These are phyloP conservation scores for Solanum aculeatissimum DNA, from an alignment of 305 asterid species.

Conservation along the genomic window DNA sequence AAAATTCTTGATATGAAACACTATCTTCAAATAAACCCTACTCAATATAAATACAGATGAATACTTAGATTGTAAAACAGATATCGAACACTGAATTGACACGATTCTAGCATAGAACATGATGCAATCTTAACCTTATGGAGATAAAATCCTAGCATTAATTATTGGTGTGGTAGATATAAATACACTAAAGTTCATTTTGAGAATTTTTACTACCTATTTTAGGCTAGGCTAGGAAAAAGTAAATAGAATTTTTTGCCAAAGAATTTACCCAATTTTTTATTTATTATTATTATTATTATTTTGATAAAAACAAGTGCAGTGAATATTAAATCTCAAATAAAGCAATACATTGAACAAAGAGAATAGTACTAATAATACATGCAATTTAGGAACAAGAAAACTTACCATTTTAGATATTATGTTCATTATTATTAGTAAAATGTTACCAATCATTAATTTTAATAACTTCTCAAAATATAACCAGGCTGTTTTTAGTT, in stretches of 20 bases:
- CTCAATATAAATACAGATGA: background rate
- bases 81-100: background rate
- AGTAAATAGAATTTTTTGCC: background rate
- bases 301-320: background rate
- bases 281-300: no score
- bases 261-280: background rate
- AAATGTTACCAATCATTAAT: background rate
- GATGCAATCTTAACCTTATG: background rate
- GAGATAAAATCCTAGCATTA: background rate
- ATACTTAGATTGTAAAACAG: background rate
- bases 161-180: background rate
- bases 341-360: background rate
- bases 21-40: no score
- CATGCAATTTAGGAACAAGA: background rate
- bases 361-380: background rate
- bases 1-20: no score
- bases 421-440: background rate
- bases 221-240: background rate
- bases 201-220: background rate
- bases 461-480: background rate
- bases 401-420: background rate
- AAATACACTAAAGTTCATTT: background rate
- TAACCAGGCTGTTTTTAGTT: background rate
- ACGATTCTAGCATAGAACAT: background rate
- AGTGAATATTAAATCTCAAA: background rate